Conservation (phyloP, 2,329 filamentous ascomycete species). For the Juglanconis juglandina region DNA sequence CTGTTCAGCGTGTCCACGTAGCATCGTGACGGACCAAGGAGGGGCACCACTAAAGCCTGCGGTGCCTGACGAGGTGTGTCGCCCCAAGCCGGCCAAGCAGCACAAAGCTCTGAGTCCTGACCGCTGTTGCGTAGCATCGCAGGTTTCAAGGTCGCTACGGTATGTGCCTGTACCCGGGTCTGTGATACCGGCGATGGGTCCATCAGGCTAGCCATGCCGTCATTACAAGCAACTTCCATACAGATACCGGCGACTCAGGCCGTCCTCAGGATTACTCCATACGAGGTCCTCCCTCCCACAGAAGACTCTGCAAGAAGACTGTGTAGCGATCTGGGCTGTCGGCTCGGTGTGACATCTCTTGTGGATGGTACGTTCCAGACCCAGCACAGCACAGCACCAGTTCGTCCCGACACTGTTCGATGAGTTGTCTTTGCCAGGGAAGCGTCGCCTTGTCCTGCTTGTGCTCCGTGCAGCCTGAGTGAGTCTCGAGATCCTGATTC, state of each 20-base stretch:
- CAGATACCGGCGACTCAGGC: background rate
- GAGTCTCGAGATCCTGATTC: background rate
- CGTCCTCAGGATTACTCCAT: no score
- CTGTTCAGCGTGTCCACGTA: conserved; percentile 9
- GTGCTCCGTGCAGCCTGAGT: no score
- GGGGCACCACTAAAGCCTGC: background rate
- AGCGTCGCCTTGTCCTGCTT: background rate
- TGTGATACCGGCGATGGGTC: conserved; percentile 10
- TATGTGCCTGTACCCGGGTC: conserved; percentile 16
- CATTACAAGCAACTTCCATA: conserved; percentile 3
- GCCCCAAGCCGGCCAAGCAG: background rate
- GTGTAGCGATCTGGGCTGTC: background rate
- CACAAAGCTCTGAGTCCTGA: conserved; percentile 6
- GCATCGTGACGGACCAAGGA: background rate
- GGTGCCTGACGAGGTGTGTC: conserved; percentile 3
- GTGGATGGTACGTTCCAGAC: no score
- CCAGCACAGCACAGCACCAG: background rate
- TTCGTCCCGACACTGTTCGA: background rate
- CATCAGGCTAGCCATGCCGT: conserved; percentile 14
- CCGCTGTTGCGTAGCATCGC: conserved; percentile 15
- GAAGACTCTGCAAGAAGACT: no score
- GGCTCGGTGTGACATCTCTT: background rate
- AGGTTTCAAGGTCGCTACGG: conserved; percentile 18
- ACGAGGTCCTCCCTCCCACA: no score
- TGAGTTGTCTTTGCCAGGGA: background rate